Evolutionary conservation across 345 rosid species (phyloP), one percentile per base, ranked within the genome.

Genomic region (Eucalyptus pauciflora): DNA sequence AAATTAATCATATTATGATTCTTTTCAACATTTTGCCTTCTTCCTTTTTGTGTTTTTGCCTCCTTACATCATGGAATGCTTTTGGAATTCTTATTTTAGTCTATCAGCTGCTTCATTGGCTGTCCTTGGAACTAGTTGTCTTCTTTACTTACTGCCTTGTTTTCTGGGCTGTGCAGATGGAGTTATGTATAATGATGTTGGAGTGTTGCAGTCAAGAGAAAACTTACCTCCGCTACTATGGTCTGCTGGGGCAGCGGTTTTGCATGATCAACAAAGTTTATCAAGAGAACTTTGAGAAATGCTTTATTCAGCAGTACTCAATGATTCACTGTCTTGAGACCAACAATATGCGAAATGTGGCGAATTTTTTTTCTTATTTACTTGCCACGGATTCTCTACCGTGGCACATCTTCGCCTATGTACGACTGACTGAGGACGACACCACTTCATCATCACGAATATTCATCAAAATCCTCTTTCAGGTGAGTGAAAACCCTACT

Each of bases 241-340:
- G 98, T 87, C 95, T 98, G 76, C 86, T 98, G 87, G 98, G 99
- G 45, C 98, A 97, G 93, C 94, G 97, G 86, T 98, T 98, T 91
- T 97, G 99, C 91, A 96, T 94, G 96, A 95, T 96, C 91, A 95
- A 97, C 93, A 98, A 94, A 94, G 94, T 95, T 33, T 79, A 96
- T 87, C 98, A 97, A 91, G 99, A 96, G 88, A 96, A 97, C 90
- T 96, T 96, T 79, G 99, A 97, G 89, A 95, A 94, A 88, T 96
- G 97, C 92, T 98, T 97, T 87, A 95, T 94, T 86, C 97, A 96
- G 90, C 98, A 98, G 69, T 97, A 97, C 89, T 96, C 98, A 6
- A 98, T 98, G 99, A 96, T 97, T 88, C 99, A 97, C 71, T 95
- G 96, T 14, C 97, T 96, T 33, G 99, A 98, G 92, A 96, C 99